These are phyloP conservation scores for Tieghemiomyces parasiticus DNA, from an alignment of 192 early-diverging fungal genomes.

Conservation along the genomic window DNA sequence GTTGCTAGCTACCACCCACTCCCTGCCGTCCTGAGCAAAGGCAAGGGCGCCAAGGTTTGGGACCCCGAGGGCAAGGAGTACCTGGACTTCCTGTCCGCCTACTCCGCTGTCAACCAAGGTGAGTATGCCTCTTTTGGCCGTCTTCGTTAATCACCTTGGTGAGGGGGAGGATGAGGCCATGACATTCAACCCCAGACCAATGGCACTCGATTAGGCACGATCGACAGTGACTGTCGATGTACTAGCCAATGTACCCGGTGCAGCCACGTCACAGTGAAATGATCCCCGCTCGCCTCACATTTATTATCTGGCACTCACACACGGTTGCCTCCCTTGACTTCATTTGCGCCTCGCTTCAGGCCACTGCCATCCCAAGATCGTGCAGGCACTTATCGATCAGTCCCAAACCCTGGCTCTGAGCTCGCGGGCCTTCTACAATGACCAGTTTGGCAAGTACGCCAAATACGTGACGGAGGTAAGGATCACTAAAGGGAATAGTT, in stretches of 20 bases:
- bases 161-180: no score
- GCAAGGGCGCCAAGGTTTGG: conserved; percentile 81
- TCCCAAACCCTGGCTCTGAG: conserved; percentile 68
- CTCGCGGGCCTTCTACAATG: conserved; percentile 96
- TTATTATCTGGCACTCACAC: no score
- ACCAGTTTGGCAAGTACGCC: conserved; percentile 78
- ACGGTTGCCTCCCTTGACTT: no score
- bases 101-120: conserved; percentile 65
- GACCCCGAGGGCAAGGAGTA: conserved; percentile 77
- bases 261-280: no score
- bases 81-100: conserved; percentile 68
- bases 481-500: no score
- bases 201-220: no score
- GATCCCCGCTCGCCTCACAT: no score
- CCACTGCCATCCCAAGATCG: conserved; percentile 92
- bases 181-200: no score
- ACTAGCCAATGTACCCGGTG: no score
- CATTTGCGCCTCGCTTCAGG: conserved; percentile 33
- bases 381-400: conserved; percentile 81
- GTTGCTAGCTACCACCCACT: conserved; percentile 80
- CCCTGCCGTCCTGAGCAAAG: conserved; percentile 80
- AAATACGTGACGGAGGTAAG: conserved; percentile 71
- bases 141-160: no score
- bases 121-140: conserved; percentile 26
- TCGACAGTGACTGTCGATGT: no score